Conservation (phyloP, 192 early-diverging fungal genomes). For the Funneliformis geosporum region DNA sequence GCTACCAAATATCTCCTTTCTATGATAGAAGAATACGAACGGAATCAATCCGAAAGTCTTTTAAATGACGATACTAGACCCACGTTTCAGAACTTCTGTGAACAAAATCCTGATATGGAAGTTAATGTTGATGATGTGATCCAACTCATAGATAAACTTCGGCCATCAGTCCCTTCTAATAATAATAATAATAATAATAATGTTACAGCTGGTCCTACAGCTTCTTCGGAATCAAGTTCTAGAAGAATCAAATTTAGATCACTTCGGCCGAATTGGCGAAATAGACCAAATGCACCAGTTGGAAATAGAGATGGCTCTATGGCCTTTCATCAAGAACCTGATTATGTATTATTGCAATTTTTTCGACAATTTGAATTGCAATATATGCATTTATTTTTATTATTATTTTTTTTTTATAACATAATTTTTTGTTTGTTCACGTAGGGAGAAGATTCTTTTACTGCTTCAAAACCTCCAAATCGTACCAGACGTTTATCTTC, state of each 20-base stretch:
- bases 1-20: slow-evolving; percentile 39
- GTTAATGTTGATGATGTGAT: slow-evolving; percentile 49
- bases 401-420: neutral
- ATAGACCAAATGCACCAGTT: slow-evolving; percentile 11
- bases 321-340: neutral
- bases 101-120: slow-evolving; percentile 45
- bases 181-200: too few relatives aligned
- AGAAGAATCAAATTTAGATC: slow-evolving; percentile 21
- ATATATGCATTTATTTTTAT: neutral
- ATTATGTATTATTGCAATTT: too few relatives aligned
- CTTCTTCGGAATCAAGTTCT: slow-evolving; percentile 17
- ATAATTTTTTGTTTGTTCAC: neutral
- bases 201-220: slow-evolving; percentile 35
- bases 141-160: slow-evolving; percentile 36
- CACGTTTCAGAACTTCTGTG: slow-evolving; percentile 38
- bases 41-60: slow-evolving; percentile 29
- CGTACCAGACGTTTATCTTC: neutral
- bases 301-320: neutral
- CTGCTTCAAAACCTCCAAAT: too few relatives aligned
- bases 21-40: slow-evolving; percentile 41
- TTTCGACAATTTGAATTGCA: too few relatives aligned
- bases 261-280: slow-evolving; percentile 26
- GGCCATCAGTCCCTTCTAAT: slow-evolving; percentile 27
- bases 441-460: neutral
- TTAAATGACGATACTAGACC: slow-evolving; percentile 40